Evolutionary conservation across 371 early-diverging fungal genomes (phyloP).

Genomic region (Saksenaea oblongispora): DNA sequence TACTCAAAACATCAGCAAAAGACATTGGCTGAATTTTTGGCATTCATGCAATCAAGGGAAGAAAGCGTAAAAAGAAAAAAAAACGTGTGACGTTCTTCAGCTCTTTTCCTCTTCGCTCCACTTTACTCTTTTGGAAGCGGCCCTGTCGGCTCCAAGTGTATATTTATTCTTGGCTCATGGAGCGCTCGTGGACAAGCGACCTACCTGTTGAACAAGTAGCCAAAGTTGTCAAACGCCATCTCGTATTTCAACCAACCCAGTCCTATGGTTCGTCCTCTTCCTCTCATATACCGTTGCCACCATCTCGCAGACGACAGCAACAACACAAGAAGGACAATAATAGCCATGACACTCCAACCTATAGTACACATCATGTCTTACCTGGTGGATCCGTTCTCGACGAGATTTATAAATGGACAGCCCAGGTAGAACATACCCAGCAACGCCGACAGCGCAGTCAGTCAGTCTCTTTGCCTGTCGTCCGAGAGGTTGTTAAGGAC

Average conservation of each 20-base stretch:
- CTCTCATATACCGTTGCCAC: constrained; percentile 27
- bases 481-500: constrained; percentile 35
- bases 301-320: constrained; percentile 22
- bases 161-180: constrained; percentile 23
- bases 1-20: not conserved
- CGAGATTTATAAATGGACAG: constrained; percentile 92
- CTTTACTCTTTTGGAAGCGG: not conserved
- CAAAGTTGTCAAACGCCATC: constrained; percentile 70
- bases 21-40: not conserved
- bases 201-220: constrained; percentile 73
- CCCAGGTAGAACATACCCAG: constrained; percentile 67
- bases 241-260: constrained; percentile 52
- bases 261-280: constrained; percentile 26
- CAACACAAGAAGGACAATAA: constrained; percentile 25
- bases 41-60: not conserved
- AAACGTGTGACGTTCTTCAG: not conserved
- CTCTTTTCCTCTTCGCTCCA: not conserved
- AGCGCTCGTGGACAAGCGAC: constrained; percentile 52
- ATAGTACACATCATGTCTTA: constrained; percentile 46
- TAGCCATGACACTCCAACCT: constrained; percentile 20
- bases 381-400: constrained; percentile 82
- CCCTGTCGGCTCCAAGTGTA: not conserved
- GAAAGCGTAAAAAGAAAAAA: not conserved
- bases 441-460: constrained; percentile 54
- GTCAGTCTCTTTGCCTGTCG: constrained; percentile 56